A percentile compares a stretch with the other conserved stretches of the same genome.
phyloP scores from a whole-genome alignment of 495 filamentous ascomycete species.

The Elasticomyces elasticus region DNA sequence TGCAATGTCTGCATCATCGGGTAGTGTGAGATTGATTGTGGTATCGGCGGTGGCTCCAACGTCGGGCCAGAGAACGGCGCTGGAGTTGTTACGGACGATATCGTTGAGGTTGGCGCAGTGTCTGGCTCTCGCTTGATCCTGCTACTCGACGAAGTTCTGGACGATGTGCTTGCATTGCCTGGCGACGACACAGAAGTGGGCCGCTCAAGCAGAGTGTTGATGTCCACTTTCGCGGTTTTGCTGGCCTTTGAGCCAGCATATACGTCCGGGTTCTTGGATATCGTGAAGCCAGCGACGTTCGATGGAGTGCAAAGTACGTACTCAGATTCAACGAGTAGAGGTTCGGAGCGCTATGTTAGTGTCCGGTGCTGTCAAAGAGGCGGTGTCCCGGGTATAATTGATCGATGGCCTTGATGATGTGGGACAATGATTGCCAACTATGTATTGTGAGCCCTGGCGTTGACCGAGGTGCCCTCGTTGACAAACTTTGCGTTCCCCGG shows the following conservation, averaged over 20 bases:
- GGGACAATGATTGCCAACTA: neutral
- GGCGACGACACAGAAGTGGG: conserved; percentile 17
- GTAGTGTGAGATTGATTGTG: neutral
- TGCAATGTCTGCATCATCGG: conserved; percentile 17
- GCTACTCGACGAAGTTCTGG: conserved; percentile 14
- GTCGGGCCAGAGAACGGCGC: conserved; percentile 5
- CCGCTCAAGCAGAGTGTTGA: conserved; percentile 21
- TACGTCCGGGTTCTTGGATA: neutral
- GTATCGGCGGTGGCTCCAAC: neutral
- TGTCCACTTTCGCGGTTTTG: conserved; percentile 46
- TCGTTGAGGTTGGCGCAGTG: neutral
- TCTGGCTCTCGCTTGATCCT: conserved; percentile 3
- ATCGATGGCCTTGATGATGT: neutral
- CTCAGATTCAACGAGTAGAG: too few species aligned
- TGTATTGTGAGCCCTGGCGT: neutral
- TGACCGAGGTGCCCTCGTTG: neutral
- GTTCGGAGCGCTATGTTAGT: too few species aligned
- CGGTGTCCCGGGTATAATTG: neutral
- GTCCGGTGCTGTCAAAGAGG: neutral
- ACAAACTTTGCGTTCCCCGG: neutral
- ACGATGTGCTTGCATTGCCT: conserved; percentile 18
- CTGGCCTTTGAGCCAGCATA: conserved; percentile 16
- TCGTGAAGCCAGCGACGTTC: too few species aligned
- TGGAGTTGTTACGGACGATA: conserved; percentile 10
- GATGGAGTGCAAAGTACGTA: neutral